Percentiles rank a stretch among this genome's conserved stretches.
These are phyloP conservation scores for Akanthomyces muscarius DNA, from an alignment of 2,329 filamentous ascomycete genomes.

Conservation along the genomic window DNA sequence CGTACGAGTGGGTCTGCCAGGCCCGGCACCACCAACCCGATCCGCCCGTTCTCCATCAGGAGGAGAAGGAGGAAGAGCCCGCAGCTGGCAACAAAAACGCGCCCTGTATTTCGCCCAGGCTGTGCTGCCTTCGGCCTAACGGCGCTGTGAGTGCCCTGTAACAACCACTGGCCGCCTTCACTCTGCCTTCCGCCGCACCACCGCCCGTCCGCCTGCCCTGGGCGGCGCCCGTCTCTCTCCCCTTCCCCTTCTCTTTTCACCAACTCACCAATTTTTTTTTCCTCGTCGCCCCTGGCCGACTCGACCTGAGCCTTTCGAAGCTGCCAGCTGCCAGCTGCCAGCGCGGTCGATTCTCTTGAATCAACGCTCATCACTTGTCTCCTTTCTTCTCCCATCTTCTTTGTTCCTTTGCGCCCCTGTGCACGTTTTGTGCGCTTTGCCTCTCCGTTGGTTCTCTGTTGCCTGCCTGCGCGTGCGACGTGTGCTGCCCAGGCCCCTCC, in stretches of 20 bases:
- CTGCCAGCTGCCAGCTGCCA: not conserved
- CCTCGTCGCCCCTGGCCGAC: not conserved
- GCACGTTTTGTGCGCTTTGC: not conserved
- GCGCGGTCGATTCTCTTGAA: not conserved
- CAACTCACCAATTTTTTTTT: slow-evolving; percentile 10
- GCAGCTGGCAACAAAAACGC: slow-evolving; percentile 3
- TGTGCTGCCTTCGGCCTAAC: no score
- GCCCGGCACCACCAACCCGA: slow-evolving; percentile 15
- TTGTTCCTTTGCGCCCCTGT: not conserved
- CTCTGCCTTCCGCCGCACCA: not conserved
- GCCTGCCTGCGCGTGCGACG: not conserved
- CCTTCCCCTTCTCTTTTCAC: slow-evolving; percentile 1
- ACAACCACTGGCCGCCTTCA: not conserved
- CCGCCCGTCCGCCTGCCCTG: not conserved
- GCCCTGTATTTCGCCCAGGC: not conserved
- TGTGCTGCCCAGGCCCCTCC: not conserved
- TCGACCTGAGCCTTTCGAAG: not conserved
- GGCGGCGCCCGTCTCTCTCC: not conserved
- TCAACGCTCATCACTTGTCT: not conserved
- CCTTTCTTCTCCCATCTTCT: not conserved
- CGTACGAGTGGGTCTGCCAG: slow-evolving; percentile 7
- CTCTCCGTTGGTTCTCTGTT: slow-evolving; percentile 6
- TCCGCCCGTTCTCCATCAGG: slow-evolving; percentile 7
- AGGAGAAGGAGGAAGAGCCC: not conserved
- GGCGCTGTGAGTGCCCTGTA: no score